Conservation (phyloP, 1,139 yeast species). For the Suhomyces panamericanus region DNA sequence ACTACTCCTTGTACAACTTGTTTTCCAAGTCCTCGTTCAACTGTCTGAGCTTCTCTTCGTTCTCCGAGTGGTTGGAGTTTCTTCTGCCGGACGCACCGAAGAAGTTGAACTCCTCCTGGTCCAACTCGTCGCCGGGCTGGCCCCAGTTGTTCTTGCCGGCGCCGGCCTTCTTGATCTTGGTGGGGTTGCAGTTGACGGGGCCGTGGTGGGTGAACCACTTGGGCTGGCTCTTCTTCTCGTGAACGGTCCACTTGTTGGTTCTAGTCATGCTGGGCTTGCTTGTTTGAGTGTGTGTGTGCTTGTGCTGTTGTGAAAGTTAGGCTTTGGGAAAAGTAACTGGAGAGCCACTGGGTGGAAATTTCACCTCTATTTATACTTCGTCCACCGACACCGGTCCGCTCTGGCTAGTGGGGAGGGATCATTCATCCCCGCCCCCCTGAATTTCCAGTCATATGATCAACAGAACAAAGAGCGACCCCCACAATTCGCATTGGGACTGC, state of each 20-base stretch:
- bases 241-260: slow-evolving; percentile 77
- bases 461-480: not conserved
- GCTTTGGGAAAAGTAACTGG: no score
- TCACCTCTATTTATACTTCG: slow-evolving; percentile 13
- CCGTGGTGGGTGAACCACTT: slow-evolving; percentile 80
- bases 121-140: slow-evolving; percentile 62
- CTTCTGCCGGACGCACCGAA: slow-evolving; percentile 36
- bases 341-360: not conserved
- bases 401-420: slow-evolving; percentile 7
- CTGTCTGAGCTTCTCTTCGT: slow-evolving; percentile 28
- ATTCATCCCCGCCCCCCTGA: slow-evolving; percentile 10
- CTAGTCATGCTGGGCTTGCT: slow-evolving; percentile 58
- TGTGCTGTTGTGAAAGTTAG: no score
- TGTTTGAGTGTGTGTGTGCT: no score
- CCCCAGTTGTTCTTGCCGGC: slow-evolving; percentile 85
- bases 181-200: slow-evolving; percentile 63
- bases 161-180: slow-evolving; percentile 78
- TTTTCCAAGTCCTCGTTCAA: slow-evolving; percentile 29
- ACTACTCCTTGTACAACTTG: slow-evolving; percentile 7
- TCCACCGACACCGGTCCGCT: not conserved
- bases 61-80: slow-evolving; percentile 41
- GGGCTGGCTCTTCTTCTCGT: slow-evolving; percentile 59
- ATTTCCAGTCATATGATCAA: slow-evolving; percentile 4
- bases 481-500: not conserved
- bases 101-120: slow-evolving; percentile 21